Evolutionary conservation across 441 rosid species (phyloP), one percentile per base, ranked within the genome.

Genomic region (Sinapis alba): DNA sequence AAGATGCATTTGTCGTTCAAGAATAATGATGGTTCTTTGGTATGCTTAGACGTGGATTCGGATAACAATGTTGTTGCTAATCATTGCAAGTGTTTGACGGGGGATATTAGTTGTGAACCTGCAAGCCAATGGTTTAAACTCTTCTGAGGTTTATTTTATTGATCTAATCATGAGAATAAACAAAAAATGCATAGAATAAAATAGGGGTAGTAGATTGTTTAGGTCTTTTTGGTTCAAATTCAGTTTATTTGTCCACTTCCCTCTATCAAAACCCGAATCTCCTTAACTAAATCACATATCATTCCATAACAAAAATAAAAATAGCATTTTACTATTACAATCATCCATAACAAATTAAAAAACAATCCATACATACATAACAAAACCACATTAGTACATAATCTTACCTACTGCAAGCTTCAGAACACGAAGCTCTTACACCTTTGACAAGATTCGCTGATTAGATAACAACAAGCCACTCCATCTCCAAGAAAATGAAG

Each of bases 91-190:
- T 93, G 97, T 81, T 74, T 91, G 81, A 83, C 76, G 15, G 74
- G 62, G 54, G 92, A 91, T 60, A 80, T 32, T 23, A 68, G 1
- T 1, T 93, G 97, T 45, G 96, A 91, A 56, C 94, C 97, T 6
- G 83, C 67, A 71, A 91, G 92, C 76, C 96, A 93, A 45, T 93
- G 97, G 97, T 91, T 93, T 84, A 93, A 90, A 56, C 41, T 76
- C 69, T 54, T 63, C 50, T 75, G 41, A 67, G 15, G 7, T 66
- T 2, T n/a, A 21, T 4, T 13, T 27, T 45, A 28, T 15, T 24
- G 41, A 41, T 20, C 0, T n/a, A n/a, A 5, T 6, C 8, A 16
- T 20, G 19, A 66, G 34, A 38, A 28, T 53, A 23, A 56, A 56
- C 30, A 12, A 28, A 59, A 59, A 8, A 4, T 7, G 3, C 20